Base-by-base conservation (phyloP, 495 filamentous ascomycete genomes). In the Thozetella sp. region DNA sequence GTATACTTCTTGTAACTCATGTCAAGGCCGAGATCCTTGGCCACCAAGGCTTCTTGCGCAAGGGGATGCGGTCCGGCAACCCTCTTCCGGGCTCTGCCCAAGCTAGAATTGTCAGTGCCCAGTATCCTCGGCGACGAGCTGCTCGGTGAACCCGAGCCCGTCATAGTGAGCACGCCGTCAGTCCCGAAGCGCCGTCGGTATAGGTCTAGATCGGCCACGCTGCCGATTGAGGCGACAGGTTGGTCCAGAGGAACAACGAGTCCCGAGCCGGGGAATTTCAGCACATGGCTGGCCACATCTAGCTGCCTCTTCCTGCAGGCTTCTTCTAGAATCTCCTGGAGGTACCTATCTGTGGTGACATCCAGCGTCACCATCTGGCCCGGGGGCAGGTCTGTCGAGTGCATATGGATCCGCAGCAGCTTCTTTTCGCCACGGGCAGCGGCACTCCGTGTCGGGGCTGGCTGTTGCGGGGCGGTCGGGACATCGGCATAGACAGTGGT, bases 321-420 rank as follows among this genome's bases (percentile, higher is more conserved):
- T n/a, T 85, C 84, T 63, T 97, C 93, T 45, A 97, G 83, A 25
- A 98, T 87, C 71, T 99, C 95, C 15, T 92, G 93, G 25, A 99
- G 86, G 68, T 96, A 98, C 37, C 91, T 97, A 66, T 97, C 95
- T 2, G 92, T 93, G 2, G 92, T 93, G 22, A 93, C 91, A 65
- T 93, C 90, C 15, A 97, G 77, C 1, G 90, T 90, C 48, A 90
- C 86, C 81, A 85, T 85, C 57, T 85, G 83, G 10, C 81, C 83
- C 1, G 83, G 75, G 0, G 80, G 71, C 2, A 76, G 65, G 60
- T 96, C 93, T 22, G 88, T 84, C 66, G 91, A 94, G 60, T 93
- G 89, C 53, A 99, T 90, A 63, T 83, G 79, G 23, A 85, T 74
- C 46, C 90, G 88, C 22, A 99, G 67, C 3, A 93, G 90, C 77